Evolutionary conservation across 1,284 basidiomycete genomes (phyloP).

Genomic region (Kwoniella shivajii): DNA sequence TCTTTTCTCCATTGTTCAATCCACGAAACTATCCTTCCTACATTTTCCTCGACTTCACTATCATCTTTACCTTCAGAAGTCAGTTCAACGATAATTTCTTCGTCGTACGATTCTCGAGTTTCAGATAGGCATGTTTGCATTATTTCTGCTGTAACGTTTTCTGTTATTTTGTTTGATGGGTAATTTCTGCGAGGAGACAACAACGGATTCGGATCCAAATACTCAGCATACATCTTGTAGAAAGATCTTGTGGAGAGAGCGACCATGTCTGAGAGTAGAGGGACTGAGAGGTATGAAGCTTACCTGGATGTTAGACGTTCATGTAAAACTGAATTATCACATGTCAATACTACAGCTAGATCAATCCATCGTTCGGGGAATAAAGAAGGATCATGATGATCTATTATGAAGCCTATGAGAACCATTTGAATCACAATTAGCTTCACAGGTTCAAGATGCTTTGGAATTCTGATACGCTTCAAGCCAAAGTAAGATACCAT

Average conservation of each 20-base stretch:
- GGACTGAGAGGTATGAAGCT: conserved; percentile 34
- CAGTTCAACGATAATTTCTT: conserved; percentile 85
- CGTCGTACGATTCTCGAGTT: conserved; percentile 79
- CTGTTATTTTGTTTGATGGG: conserved; percentile 88
- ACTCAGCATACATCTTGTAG: too few species aligned
- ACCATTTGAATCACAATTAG: too few species aligned
- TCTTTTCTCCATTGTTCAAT: conserved; percentile 74
- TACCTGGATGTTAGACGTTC: conserved; percentile 89
- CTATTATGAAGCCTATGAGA: conserved; percentile 80
- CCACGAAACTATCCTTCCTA: conserved; percentile 83
- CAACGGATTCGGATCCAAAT: neutral
- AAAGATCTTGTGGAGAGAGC: neutral
- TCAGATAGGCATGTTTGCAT: conserved; percentile 92
- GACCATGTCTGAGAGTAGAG: neutral
- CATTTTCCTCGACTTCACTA: conserved; percentile 76
- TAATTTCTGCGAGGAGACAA: conserved; percentile 68
- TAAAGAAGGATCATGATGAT: conserved; percentile 95
- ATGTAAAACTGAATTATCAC: conserved; percentile 88
- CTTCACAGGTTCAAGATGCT: too few species aligned
- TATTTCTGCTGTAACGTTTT: conserved; percentile 98
- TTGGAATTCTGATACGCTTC: neutral
- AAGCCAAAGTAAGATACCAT: neutral
- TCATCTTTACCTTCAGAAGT: conserved; percentile 70
- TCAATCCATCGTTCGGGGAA: conserved; percentile 98
- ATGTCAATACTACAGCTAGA: conserved; percentile 90